Base-by-base conservation (phyloP, 495 filamentous ascomycete genomes). In the Lasiosphaeria miniovina region DNA sequence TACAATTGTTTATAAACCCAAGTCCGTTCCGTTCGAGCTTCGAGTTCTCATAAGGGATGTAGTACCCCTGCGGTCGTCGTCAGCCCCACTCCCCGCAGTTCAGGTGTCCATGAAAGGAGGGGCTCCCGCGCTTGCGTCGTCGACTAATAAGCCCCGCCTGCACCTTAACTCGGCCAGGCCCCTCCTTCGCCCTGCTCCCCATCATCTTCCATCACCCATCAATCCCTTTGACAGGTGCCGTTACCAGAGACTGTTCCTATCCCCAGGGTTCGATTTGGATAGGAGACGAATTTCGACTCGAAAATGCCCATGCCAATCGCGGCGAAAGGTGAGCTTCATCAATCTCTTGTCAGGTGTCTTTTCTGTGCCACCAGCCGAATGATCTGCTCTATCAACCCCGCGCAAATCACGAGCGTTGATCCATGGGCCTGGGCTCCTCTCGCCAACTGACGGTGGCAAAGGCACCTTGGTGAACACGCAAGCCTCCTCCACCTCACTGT, bases 281-380 rank as follows among this genome's bases (percentile, higher is more conserved):
- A 36, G 51, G 54, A 54, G 40, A 54, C 50, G 17, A 24, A 43
- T 17, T 34, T 36, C 51, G 10, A 35, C 32, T 46, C 15, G 5
- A 72, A 65, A 38, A 79, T 79, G 77, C 74, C 77, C 61, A 53
- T 76, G 57, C 75, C 77, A 54, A 61, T 79, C 60, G 67, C 71
- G 55, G 77, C 75, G 61, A 78, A 79, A 73, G 75, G 77, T 79
- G 54, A 74, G 77, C 69, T 11, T n/a, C 15, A 11, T n/a, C 49
- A 32, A 52, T 7, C 36, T 63, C 59, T 38, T 17, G 36, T 49
- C 38, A 52, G 51, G 46, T 55, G 32, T 17, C 49, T 36, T 50
- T 15, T 14, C 33, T n/a, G 36, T 61, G 38, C 34, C 43, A 46
- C 6, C 11, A 46, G 12, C 43, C 43, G 41, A 17, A 53, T 60